Conservation (phyloP, 2,329 filamentous ascomycete species). For the Claviceps paspali region DNA sequence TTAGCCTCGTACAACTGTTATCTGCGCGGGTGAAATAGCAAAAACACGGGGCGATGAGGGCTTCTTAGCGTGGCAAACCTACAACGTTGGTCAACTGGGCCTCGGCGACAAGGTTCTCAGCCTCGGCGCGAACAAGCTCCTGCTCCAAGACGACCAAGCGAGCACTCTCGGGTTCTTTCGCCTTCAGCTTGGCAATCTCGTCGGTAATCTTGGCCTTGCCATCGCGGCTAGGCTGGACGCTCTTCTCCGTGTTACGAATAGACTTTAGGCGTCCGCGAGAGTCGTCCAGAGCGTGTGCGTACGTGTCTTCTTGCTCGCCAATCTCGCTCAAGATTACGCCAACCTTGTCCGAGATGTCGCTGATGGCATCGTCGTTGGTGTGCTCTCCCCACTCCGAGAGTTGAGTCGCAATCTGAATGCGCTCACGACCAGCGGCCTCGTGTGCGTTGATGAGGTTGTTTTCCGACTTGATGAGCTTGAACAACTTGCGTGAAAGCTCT, state of each 20-base stretch:
- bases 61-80: conserved; percentile 19
- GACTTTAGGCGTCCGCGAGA: conserved; percentile 71
- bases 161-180: conserved; percentile 77
- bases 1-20: background rate
- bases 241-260: conserved; percentile 89
- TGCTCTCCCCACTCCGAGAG: conserved; percentile 94
- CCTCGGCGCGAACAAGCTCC: conserved; percentile 89
- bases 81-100: conserved; percentile 92
- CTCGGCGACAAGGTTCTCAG: conserved; percentile 89
- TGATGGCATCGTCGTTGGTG: conserved; percentile 73
- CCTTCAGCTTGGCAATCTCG: conserved; percentile 82
- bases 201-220: conserved; percentile 77
- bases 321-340: conserved; percentile 85
- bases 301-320: conserved; percentile 82
- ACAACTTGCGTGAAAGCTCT: conserved; percentile 77
- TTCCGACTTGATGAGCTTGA: conserved; percentile 85
- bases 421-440: conserved; percentile 73
- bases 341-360: conserved; percentile 88
- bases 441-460: conserved; percentile 78
- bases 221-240: conserved; percentile 83
- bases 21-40: background rate
- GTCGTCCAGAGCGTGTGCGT: conserved; percentile 77
- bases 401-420: conserved; percentile 71
- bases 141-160: conserved; percentile 79
- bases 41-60: background rate